Base-by-base conservation (phyloP, 371 early-diverging fungal species). In the Mortierella polycephala region DNA sequence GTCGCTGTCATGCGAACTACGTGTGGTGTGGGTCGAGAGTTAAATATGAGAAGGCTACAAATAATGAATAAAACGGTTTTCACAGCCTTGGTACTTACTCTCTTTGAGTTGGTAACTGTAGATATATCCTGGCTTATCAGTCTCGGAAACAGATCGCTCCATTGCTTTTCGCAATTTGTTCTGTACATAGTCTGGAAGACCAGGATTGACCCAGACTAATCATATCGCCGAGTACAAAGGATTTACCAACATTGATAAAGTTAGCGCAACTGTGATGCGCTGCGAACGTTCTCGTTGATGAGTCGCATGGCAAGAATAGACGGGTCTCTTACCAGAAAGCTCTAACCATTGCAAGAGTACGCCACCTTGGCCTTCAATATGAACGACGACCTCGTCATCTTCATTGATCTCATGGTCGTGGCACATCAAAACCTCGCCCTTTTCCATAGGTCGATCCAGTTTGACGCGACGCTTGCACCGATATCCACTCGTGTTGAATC, bases 91-190 rank as follows among this genome's bases (percentile, higher is more conserved):
- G 30, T 30, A 44, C 76, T 8, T 79, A 79, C 72, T 62, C 49
- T 73, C 79, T 37, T 55, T 7, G 6, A 87, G 61, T 11, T 77
- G 80, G 64, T 86, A 88, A 0, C 72, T 84, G 54, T 88, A 88
- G 21, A 88, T 86, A 45, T 85, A 87, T 10, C 89, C 89, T 1
- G 84, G 66, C 50, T 81, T 77, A 51, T 88, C 89, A 0, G 67
- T 70, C 4, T 68, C 71, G 5, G 87, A 86, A 12, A 85, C 37
- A 0, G 89, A 86, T 45, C 71, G 76, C 57, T 81, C 72, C 83
- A 88, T 85, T 30, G 85, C 86, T 56, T 66, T 75, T 23, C 71
- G 57, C 46, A 83, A 53, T 57, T 75, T 69, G 67, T 69, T 73
- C 53, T 70, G 74, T 8, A 75, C 75, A 56, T 64, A 71, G 21